phyloP scores from a whole-genome alignment of 2,329 filamentous ascomycete species.

The Microdochium trichocladiopsis region DNA sequence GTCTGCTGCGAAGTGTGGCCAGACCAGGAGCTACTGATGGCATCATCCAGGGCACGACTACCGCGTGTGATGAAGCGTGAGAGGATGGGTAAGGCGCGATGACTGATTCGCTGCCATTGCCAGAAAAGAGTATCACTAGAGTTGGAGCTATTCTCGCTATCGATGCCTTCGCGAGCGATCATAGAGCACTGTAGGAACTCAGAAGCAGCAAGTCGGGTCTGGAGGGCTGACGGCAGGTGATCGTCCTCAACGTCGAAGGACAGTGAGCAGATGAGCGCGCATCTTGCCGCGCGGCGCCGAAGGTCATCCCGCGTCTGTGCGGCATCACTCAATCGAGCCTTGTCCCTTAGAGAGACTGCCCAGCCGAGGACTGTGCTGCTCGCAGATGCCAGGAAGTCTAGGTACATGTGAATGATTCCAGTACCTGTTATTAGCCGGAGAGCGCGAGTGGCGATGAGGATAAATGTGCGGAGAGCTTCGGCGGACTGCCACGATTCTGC shows the following conservation, averaged over 20 bases:
- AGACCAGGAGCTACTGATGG: conserved; percentile 17
- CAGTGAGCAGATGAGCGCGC: conserved; percentile 29
- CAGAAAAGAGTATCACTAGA: not conserved
- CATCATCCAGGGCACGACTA: conserved; percentile 15
- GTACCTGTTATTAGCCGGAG: conserved; percentile 26
- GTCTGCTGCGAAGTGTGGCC: conserved; percentile 8
- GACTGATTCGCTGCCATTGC: not conserved
- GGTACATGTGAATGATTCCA: conserved; percentile 12
- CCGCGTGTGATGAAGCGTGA: conserved; percentile 3
- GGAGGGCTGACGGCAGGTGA: conserved; percentile 19
- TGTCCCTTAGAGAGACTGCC: conserved; percentile 20
- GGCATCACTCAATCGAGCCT: conserved; percentile 4
- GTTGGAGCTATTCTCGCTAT: not conserved
- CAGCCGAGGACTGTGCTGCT: conserved; percentile 30
- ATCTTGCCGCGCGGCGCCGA: conserved; percentile 24
- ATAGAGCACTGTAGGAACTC: conserved; percentile 29
- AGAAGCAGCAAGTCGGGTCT: conserved; percentile 13
- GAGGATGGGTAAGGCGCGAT: conserved; percentile 5
- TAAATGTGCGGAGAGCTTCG: conserved; percentile 28
- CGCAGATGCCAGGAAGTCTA: conserved; percentile 20
- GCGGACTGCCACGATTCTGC: conserved; percentile 45
- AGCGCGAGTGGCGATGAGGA: conserved; percentile 30
- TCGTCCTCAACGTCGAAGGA: conserved; percentile 35
- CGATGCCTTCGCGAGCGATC: conserved; percentile 22
- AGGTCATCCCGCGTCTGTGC: conserved; percentile 22